Evolutionary conservation across 2,329 filamentous ascomycete species (phyloP), one percentile per base, ranked within the genome.

Genomic region (Pseudogymnoascus sp.): DNA sequence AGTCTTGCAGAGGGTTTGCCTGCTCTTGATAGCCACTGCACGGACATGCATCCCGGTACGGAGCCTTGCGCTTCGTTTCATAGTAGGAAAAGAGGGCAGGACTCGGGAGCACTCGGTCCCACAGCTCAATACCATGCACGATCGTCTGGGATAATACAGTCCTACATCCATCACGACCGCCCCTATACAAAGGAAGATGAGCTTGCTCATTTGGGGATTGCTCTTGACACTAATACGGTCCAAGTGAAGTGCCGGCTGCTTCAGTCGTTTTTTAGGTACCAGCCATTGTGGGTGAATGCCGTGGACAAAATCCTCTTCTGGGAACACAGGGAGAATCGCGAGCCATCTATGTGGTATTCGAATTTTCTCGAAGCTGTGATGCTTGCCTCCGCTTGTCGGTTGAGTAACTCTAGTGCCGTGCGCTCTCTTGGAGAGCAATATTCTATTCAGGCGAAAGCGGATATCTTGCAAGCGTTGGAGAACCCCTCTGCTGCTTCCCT

Each of bases 251-350:
- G 38, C 59, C 13, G 38, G 33, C 59, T 61, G 19, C 38, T 61
- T 61, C 33, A 61, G 21, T 61, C 59, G 1, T 61, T 61, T 38
- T 61, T 61, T 40, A 61, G 38, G 59, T 61, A 61, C 38, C 59
- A 61, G 13, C 33, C 35, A 13, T 40, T 61, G 19, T 61, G 59
- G 59, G 59, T 61, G 33, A 40, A 61, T 44, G 19, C 38, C 38
- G 59, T 61, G 13, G 35, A 61, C 59, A 9, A 61, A 23, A 38
- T 44, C 3, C 38, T 40, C 23, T 61, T 61, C 21, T 40, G 33
- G 29, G 59, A 35, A n/a, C 10, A 15, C 11, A 35, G 38, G 17
- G 35, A 26, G 21, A 19, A 9, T 44, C 23, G 7, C 33, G 38
- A 38, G 17, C 10, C 33, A 3, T 61, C 59, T 13, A 35, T 35